Evolutionary conservation across 768 basidiomycete genomes (phyloP).

Genomic region (Amanita subjunquillea): DNA sequence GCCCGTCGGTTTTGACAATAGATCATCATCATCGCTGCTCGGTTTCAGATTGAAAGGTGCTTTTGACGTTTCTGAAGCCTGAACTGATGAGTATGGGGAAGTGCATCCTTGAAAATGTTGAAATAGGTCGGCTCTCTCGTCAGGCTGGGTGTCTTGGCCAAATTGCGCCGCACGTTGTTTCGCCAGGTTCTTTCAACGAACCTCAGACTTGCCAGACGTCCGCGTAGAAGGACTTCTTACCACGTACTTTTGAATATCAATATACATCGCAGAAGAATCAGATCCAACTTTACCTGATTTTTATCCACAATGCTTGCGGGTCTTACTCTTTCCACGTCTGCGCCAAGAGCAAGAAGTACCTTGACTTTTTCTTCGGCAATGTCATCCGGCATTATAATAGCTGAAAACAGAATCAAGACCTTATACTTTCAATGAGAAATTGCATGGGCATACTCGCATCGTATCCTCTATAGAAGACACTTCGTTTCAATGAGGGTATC

Average conservation of each 20-base stretch:
- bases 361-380: constrained; percentile 88
- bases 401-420: constrained; percentile 21
- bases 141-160: constrained; percentile 25
- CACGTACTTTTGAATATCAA: constrained; percentile 38
- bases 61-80: constrained; percentile 42
- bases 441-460: constrained; percentile 53
- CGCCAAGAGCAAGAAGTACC: constrained; percentile 74
- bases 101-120: constrained; percentile 20
- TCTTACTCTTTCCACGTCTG: constrained; percentile 82
- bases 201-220: not conserved
- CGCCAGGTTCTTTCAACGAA: constrained; percentile 66
- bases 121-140: constrained; percentile 10
- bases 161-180: constrained; percentile 69
- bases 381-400: constrained; percentile 86
- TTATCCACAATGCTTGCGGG: constrained; percentile 96
- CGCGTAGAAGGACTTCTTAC: constrained; percentile 30
- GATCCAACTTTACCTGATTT: constrained; percentile 55
- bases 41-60: constrained; percentile 23
- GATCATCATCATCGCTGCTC: constrained; percentile 26
- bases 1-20: constrained; percentile 53
- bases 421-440: not conserved
- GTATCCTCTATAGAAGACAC: constrained; percentile 54
- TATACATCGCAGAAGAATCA: not conserved
- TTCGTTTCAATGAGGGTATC: not conserved
- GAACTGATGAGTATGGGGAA: constrained; percentile 36